Percentiles rank a stretch among this genome's conserved stretches.
Conservation (phyloP, 306 rosid genomes). For the Bauhinia variegata region DNA sequence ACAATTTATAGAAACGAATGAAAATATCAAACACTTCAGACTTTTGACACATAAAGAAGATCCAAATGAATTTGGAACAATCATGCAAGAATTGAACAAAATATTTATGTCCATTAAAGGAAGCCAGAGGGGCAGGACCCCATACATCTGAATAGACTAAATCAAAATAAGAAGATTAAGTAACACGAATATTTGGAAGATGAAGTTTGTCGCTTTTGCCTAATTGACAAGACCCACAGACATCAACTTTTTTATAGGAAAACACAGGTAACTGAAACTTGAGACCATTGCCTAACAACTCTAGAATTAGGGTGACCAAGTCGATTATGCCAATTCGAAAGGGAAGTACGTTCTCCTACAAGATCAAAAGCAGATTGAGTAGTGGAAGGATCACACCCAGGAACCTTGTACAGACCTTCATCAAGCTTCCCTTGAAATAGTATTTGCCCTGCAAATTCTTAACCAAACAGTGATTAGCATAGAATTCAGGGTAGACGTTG, state of each 20-base stretch:
- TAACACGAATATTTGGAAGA: not conserved
- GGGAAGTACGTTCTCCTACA: too few relatives aligned
- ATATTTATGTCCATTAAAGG: not conserved
- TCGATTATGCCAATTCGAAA: too few relatives aligned
- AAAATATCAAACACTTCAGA: not conserved
- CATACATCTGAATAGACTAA: not conserved
- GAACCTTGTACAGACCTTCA: too few relatives aligned
- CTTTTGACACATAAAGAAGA: not conserved
- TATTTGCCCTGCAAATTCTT: too few relatives aligned
- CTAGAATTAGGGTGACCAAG: too few relatives aligned
- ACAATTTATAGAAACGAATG: not conserved
- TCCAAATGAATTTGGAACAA: not conserved
- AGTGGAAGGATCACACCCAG: too few relatives aligned
- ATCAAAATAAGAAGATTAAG: not conserved
- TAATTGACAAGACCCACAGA: not conserved
- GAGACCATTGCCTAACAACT: too few relatives aligned
- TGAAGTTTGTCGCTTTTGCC: not conserved
- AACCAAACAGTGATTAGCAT: not conserved
- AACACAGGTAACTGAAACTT: not conserved
- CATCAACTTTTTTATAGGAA: not conserved
- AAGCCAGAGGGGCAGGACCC: not conserved
- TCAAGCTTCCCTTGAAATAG: too few relatives aligned
- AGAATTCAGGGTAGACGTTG: not conserved
- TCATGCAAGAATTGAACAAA: not conserved
- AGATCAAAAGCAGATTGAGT: too few relatives aligned